Percentiles rank a stretch among this genome's conserved stretches.
Conservation (phyloP, 805 yeast genomes). For the Yamadazyma sp. region DNA sequence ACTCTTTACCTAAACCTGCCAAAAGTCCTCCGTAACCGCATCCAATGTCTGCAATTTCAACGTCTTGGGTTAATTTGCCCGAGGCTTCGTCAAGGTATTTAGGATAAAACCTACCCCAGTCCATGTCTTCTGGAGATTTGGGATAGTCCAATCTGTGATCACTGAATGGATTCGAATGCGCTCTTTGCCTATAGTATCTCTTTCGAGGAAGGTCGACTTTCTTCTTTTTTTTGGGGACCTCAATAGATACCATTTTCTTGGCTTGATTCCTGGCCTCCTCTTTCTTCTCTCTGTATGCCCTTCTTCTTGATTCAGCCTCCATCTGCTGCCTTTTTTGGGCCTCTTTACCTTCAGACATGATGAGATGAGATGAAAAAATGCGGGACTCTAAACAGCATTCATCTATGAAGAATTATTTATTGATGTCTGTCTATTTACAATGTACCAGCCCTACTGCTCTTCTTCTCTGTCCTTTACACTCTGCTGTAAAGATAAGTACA, state of each 20-base stretch:
- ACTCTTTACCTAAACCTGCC: conserved; percentile 73
- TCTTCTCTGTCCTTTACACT: conserved; percentile 14
- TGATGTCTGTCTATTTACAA: background rate
- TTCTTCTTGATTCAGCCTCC: conserved; percentile 43
- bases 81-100: conserved; percentile 44
- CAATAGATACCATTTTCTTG: conserved; percentile 47
- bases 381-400: no score
- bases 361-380: conserved; percentile 7
- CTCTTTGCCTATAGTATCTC: conserved; percentile 91
- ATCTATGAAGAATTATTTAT: no score
- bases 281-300: conserved; percentile 49
- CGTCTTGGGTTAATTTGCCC: conserved; percentile 48
- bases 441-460: conserved; percentile 2
- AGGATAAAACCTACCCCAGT: conserved; percentile 82
- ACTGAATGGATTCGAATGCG: conserved; percentile 96
- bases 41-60: conserved; percentile 93
- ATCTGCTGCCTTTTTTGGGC: conserved; percentile 21
- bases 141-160: conserved; percentile 95
- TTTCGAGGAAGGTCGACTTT: conserved; percentile 69
- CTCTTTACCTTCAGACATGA: conserved; percentile 15
- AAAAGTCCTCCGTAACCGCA: conserved; percentile 96
- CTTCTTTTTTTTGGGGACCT: conserved; percentile 23
- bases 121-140: conserved; percentile 73
- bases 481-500: conserved; percentile 74
- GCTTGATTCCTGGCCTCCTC: conserved; percentile 21